Evolutionary conservation across 2,329 filamentous ascomycete genomes (phyloP), one percentile per base, ranked within the genome.

Genomic region (Aaosphaeria arxii): DNA sequence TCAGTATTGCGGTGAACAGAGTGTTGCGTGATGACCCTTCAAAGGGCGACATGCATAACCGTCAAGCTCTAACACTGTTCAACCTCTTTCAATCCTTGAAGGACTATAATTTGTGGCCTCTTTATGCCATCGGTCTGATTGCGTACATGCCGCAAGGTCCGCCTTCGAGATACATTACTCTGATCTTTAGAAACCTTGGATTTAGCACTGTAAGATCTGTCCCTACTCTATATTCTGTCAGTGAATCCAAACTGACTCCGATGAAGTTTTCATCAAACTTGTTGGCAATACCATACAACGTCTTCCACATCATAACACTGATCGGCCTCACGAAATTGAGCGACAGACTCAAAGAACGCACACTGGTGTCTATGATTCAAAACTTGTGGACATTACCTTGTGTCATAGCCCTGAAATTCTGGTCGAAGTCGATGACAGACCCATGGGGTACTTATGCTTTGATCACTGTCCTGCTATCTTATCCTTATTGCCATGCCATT

Each of bases 1-100:
- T 85, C 56, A 72, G 73, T 44, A 86, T 86, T 54, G 77, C 85
- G 50, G 80, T 86, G 29, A 86, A 85, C 54, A 72, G 82, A 1
- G 71, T 82, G 6, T 69, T 84, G 1, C 77, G 83, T 1, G 83
- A 86, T 40, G 83, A 63, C 40, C 77, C 77, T 0, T 74, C 72
- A 41, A 82, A 82, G 53, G 78, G 78, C 17, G 74, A 74, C 52
- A 82, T 82, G 79, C 78, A 68, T 51, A 68, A 68, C 48, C 55
- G 62, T 9, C 51, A 64, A 44, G 61, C 59, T 28, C 55, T 68
- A 4, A 56, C 54, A 7, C 52, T 51, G 1, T 41, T 36, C 1
- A 48, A 48, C 0, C 51, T 68, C 1, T 59, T 55, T 53, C 61
- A 63, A 42, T 54, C 54, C 17, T 42, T 57, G 4, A 52, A 47